phyloP scores from a whole-genome alignment of 148 eudicot species.

The Rhododendron williamsianum region DNA sequence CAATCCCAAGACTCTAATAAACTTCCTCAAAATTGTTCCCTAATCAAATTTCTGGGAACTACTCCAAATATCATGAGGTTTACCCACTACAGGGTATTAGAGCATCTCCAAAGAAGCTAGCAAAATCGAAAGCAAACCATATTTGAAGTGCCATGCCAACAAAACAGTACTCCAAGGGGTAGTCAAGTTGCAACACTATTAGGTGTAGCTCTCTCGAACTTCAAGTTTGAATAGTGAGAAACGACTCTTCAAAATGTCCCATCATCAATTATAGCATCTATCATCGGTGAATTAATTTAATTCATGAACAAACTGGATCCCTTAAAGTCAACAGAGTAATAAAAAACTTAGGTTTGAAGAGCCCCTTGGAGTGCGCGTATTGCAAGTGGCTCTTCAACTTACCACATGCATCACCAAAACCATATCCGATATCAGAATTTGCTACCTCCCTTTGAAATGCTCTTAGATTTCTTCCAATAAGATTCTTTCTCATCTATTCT shows the following conservation, averaged over 20 bases:
- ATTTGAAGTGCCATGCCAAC: background rate
- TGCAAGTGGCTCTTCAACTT: background rate
- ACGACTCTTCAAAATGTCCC: background rate
- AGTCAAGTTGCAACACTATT: background rate
- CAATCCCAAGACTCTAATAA: background rate
- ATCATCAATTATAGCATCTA: background rate
- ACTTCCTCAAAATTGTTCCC: background rate
- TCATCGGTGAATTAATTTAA: too few relatives aligned
- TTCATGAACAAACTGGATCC: background rate
- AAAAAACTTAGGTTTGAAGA: background rate
- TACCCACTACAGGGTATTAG: background rate
- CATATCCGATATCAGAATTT: too few relatives aligned
- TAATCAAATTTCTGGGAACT: background rate
- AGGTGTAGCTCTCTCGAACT: background rate
- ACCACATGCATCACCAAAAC: background rate
- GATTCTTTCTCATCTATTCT: too few relatives aligned
- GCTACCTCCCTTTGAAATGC: background rate
- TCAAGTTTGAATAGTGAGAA: background rate
- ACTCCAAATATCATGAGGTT: too few relatives aligned
- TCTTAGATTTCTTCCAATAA: too few relatives aligned
- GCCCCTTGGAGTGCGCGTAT: background rate
- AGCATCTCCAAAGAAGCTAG: background rate
- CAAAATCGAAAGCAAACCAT: background rate
- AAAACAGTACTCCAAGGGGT: background rate
- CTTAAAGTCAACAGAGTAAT: background rate